Evolutionary conservation across 73 alveolate genomes (phyloP).

Genomic region (Paramecium bursaria): DNA sequence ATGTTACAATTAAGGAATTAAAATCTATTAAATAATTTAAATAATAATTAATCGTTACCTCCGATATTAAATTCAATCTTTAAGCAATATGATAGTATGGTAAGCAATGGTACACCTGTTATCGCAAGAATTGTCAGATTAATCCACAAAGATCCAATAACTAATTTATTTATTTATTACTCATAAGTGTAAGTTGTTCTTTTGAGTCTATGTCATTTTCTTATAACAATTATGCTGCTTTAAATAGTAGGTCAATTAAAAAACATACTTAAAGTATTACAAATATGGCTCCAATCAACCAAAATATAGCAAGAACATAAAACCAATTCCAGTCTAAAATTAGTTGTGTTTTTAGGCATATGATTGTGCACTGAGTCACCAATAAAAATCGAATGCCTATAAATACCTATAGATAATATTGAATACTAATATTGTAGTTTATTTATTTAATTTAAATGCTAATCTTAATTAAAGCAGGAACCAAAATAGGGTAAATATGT

Average conservation of each 20-base stretch:
- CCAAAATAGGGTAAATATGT: constrained; percentile 10
- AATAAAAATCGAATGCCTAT: neutral
- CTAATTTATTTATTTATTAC: constrained; percentile 13
- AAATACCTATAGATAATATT: neutral
- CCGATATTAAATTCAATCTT: neutral
- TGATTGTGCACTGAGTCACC: neutral
- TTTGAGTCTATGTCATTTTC: constrained; percentile 7
- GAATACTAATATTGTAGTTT: neutral
- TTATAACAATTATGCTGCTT: neutral
- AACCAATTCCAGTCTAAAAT: constrained; percentile 44
- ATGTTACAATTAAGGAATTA: constrained; percentile 11
- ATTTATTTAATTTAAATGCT: neutral
- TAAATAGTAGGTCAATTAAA: constrained; percentile 15
- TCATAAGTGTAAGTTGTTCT: neutral
- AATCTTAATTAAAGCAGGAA: neutral
- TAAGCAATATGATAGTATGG: constrained; percentile 21
- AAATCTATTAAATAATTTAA: neutral
- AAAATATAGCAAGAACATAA: constrained; percentile 6
- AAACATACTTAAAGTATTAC: neutral
- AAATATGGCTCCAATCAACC: neutral
- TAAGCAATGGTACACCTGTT: constrained; percentile 16
- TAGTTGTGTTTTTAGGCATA: neutral
- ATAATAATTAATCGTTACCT: no score
- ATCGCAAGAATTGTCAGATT: neutral
- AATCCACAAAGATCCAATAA: constrained; percentile 56